Evolutionary conservation across 2,329 filamentous ascomycete species (phyloP), one percentile per base, ranked within the genome.

Genomic region (Xylaria hypoxylon): DNA sequence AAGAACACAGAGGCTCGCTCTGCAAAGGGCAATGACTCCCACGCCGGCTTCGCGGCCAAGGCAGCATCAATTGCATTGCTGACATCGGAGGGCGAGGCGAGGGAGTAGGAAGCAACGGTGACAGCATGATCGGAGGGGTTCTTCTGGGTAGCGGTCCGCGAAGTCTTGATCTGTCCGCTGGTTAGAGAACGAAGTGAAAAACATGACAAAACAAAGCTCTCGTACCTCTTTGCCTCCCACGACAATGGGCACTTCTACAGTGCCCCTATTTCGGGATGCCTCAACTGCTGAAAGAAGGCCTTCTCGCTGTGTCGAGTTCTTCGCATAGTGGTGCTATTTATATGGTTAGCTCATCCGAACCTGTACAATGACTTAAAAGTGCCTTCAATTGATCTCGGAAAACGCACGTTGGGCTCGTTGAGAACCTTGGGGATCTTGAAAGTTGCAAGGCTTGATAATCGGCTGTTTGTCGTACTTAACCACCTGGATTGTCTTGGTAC

Each of bases 321-420:
- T 96, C 70, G 86, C 85, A 79, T 97, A 99, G 80, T 95, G 91
- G 83, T 96, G 92, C 94, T 97, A 73, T 63, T 63, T 2, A 56
- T 62, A 44, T 5, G 42, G 59, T 66, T 45, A 65, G 56, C 24
- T 33, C 44, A 38, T 35, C 11, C 26, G 5, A 19, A 17, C 13
- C 51, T 8, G 22, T 17, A 66, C 22, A 5, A 17, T 22, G 48
- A 3, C 35, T 28, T 24, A 24, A 52, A 45, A 15, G 35, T 45
- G 35, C 26, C 28, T 15, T 17, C 10, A 17, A 58, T 26, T 26
- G 44, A 22, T 38, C 13, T 48, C 1, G 47, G 24, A 33, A 50
- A 38, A 85, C 92, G 79, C 81, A 97, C 94, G 79, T 97, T 99
- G n/a, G 93, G 93, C 83, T 99, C 96, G 78, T 99, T 99, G 77